Evolutionary conservation across 2,329 filamentous ascomycete species (phyloP).

Genomic region (Neopestalotiopsis clavispora): DNA sequence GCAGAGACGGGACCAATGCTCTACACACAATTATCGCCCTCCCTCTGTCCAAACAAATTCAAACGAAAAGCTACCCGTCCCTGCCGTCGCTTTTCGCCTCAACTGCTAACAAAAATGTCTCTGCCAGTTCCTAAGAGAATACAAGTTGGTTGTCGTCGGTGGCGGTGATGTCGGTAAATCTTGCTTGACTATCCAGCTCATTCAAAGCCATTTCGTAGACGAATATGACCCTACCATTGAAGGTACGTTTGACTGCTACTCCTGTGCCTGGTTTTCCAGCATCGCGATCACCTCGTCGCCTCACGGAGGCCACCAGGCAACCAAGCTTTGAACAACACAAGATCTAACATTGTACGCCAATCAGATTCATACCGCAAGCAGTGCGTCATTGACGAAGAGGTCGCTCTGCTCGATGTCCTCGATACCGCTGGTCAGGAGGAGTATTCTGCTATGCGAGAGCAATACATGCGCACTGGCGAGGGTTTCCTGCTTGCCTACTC

Average conservation of each 20-base stretch:
- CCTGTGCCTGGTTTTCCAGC: neutral
- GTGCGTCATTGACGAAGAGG: slow-evolving; percentile 98
- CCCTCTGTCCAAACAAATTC: neutral
- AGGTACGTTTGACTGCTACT: slow-evolving; percentile 61
- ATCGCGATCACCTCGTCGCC: neutral
- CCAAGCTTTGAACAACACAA: neutral
- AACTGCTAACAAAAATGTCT: slow-evolving; percentile 25
- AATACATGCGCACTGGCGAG: slow-evolving; percentile 99
- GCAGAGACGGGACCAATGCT: neutral
- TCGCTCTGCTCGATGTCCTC: slow-evolving; percentile 94
- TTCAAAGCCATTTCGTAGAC: slow-evolving; percentile 96
- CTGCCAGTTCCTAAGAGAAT: slow-evolving; percentile 80
- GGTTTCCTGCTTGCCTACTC: slow-evolving; percentile 98
- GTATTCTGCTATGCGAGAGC: slow-evolving; percentile 98
- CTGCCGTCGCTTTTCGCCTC: neutral
- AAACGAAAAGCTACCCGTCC: neutral
- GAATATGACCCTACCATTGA: slow-evolving; percentile 99
- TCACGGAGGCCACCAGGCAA: neutral
- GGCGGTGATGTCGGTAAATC: slow-evolving; percentile 99
- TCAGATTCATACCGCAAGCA: slow-evolving; percentile 97
- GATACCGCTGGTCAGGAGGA: slow-evolving; percentile 99
- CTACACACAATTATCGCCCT: neutral
- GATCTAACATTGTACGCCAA: slow-evolving; percentile 25
- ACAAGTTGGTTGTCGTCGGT: slow-evolving; percentile 96
- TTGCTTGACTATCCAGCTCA: slow-evolving; percentile 96